A percentile compares a stretch with the other conserved stretches of the same genome.
Evolutionary conservation across 2,329 filamentous ascomycete species (phyloP).

Genomic region (Metarhizium robertsii): DNA sequence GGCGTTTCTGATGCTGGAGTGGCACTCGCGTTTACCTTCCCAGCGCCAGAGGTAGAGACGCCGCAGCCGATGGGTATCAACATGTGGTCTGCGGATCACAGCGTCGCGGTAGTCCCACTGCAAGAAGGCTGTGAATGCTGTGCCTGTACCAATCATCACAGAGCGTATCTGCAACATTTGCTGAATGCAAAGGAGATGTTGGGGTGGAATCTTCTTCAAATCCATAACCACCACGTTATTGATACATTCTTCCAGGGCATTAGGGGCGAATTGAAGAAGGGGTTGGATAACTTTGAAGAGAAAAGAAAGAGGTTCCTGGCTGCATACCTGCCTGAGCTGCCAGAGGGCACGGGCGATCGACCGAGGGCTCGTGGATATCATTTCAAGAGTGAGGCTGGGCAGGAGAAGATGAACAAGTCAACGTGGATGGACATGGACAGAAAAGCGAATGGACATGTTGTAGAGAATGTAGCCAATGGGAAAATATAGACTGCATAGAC

Average conservation of each 20-base stretch:
- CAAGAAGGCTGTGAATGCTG: constrained; percentile 64
- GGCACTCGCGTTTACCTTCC: constrained; percentile 71
- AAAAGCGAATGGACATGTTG: not conserved
- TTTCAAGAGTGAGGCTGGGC: constrained; percentile 59
- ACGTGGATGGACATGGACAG: constrained; percentile 44
- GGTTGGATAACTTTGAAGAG: constrained; percentile 50
- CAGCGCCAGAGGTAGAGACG: constrained; percentile 23
- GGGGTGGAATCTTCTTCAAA: constrained; percentile 83
- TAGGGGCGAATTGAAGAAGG: constrained; percentile 50
- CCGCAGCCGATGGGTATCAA: constrained; percentile 58
- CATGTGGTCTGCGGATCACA: constrained; percentile 61
- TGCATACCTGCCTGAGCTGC: constrained; percentile 62
- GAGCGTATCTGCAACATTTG: constrained; percentile 81
- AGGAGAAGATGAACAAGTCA: constrained; percentile 58
- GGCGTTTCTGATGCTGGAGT: constrained; percentile 74
- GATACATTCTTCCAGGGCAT: constrained; percentile 64
- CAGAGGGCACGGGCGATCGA: constrained; percentile 64
- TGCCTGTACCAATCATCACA: constrained; percentile 72
- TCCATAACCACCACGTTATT: constrained; percentile 77
- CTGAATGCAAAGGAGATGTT: constrained; percentile 92
- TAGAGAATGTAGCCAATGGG: not conserved
- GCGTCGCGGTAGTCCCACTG: constrained; percentile 54
- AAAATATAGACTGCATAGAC: not conserved
- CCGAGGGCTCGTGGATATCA: constrained; percentile 79
- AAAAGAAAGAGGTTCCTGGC: constrained; percentile 31